phyloP scores from a whole-genome alignment of 352 stramenopile species.

The Phytophthora cryptogea region DNA sequence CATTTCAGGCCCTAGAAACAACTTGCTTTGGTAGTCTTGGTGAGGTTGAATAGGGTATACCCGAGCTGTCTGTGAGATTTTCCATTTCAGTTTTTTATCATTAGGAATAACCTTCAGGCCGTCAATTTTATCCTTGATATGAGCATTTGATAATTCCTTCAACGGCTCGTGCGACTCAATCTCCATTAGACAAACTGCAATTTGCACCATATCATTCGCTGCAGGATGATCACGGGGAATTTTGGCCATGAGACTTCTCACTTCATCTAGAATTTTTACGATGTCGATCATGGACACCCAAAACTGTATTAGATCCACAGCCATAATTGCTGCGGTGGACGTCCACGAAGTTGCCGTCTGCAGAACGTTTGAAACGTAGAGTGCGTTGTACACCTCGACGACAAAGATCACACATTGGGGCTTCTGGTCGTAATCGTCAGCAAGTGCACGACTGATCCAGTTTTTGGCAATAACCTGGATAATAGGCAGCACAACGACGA shows the following conservation, averaged over 20 bases:
- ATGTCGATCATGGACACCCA: constrained; percentile 38
- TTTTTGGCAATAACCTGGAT: constrained; percentile 55
- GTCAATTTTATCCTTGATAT: background rate
- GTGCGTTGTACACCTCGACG: constrained; percentile 50
- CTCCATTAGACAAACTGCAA: constrained; percentile 14
- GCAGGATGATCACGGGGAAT: constrained; percentile 15
- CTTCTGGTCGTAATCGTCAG: constrained; percentile 31
- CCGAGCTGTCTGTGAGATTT: constrained; percentile 2
- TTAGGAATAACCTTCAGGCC: background rate
- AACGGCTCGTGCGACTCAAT: background rate
- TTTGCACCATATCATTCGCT: constrained; percentile 17
- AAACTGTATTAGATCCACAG: constrained; percentile 36
- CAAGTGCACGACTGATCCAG: constrained; percentile 26
- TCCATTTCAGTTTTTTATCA: background rate
- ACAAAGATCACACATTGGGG: constrained; percentile 51
- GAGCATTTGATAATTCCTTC: background rate
- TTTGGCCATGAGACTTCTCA: constrained; percentile 19
- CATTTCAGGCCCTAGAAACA: background rate
- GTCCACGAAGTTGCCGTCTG: constrained; percentile 31
- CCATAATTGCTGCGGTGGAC: constrained; percentile 34
- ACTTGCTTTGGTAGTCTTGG: background rate
- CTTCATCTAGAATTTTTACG: constrained; percentile 6
- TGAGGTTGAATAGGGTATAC: constrained; percentile 1
- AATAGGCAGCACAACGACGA: constrained; percentile 38
- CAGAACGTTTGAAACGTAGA: constrained; percentile 50